These are phyloP conservation scores for Populus ilicifolia DNA, from an alignment of 345 rosid species.

Conservation along the genomic window DNA sequence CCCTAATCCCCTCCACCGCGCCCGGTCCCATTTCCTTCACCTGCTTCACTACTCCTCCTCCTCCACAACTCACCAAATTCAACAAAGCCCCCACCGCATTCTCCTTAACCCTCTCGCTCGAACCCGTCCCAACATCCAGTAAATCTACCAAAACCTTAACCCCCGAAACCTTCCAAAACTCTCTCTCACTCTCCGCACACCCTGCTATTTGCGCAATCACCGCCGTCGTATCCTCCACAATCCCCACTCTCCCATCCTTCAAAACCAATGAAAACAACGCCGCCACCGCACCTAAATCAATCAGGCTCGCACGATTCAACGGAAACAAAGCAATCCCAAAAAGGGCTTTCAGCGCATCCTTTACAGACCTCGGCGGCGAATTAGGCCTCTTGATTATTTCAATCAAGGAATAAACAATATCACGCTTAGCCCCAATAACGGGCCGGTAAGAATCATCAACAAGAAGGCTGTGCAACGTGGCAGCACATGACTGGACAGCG, in stretches of 20 bases:
- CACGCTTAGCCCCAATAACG: conserved; percentile 80
- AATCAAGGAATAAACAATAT: conserved; percentile 66
- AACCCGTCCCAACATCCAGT: conserved; percentile 69
- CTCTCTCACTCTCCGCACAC: conserved; percentile 78
- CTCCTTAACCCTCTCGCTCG: conserved; percentile 60
- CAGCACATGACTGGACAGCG: conserved; percentile 83
- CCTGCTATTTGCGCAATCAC: conserved; percentile 90
- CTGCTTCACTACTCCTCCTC: conserved; percentile 43
- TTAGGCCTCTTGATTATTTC: conserved; percentile 46
- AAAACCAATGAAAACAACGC: conserved; percentile 60
- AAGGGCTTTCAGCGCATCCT: conserved; percentile 81
- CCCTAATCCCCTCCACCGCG: conserved; percentile 54
- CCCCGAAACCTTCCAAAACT: conserved; percentile 54
- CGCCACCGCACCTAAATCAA: conserved; percentile 60
- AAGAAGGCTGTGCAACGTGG: conserved; percentile 72
- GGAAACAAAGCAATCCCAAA: conserved; percentile 70
- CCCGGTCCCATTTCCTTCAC: conserved; percentile 39
- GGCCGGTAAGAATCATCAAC: conserved; percentile 74
- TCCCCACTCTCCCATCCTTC: conserved; percentile 71
- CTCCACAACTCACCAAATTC: conserved; percentile 60
- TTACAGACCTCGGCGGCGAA: conserved; percentile 69
- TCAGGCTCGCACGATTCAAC: conserved; percentile 55
- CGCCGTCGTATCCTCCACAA: conserved; percentile 90
- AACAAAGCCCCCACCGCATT: conserved; percentile 72
- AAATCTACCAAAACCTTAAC: conserved; percentile 58